A percentile compares a stretch with the other conserved stretches of the same genome.
These are phyloP conservation scores for Hypoxylon sp. DNA, from an alignment of 2,329 filamentous ascomycete genomes.

Conservation along the genomic window DNA sequence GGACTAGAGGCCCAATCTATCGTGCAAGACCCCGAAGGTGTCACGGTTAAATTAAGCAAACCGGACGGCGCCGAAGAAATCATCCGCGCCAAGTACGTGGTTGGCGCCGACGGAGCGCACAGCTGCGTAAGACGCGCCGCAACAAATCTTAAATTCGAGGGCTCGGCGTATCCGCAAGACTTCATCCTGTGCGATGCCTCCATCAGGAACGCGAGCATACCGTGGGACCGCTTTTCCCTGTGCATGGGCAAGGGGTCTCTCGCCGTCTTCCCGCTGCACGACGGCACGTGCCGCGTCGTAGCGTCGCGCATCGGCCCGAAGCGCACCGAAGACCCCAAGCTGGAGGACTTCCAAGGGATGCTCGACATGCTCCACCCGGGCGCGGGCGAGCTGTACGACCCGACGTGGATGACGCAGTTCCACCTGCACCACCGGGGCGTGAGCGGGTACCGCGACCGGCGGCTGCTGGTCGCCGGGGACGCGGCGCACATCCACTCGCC, in stretches of 20 bases:
- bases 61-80: conserved; percentile 23
- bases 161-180: conserved; percentile 52
- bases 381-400: conserved; percentile 39
- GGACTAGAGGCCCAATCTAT: conserved; percentile 31
- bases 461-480: conserved; percentile 64
- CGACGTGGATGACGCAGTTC: conserved; percentile 54
- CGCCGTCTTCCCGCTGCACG: conserved; percentile 45
- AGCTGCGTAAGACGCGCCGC: conserved; percentile 51
- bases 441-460: conserved; percentile 51
- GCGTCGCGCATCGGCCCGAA: conserved; percentile 31
- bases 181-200: conserved; percentile 56
- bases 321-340: conserved; percentile 19
- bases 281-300: conserved; percentile 41
- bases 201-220: conserved; percentile 33
- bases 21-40: conserved; percentile 30
- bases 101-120: conserved; percentile 55
- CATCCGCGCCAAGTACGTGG: conserved; percentile 47
- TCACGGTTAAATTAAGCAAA: conserved; percentile 31
- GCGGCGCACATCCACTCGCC: conserved; percentile 65
- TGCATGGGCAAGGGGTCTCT: conserved; percentile 47
- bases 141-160: conserved; percentile 50
- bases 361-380: conserved; percentile 43
- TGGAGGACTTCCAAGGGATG: conserved; percentile 46
- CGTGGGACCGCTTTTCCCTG: conserved; percentile 40
- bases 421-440: conserved; percentile 52